phyloP scores from a whole-genome alignment of 495 filamentous ascomycete species.

The Bacidia rubella region DNA sequence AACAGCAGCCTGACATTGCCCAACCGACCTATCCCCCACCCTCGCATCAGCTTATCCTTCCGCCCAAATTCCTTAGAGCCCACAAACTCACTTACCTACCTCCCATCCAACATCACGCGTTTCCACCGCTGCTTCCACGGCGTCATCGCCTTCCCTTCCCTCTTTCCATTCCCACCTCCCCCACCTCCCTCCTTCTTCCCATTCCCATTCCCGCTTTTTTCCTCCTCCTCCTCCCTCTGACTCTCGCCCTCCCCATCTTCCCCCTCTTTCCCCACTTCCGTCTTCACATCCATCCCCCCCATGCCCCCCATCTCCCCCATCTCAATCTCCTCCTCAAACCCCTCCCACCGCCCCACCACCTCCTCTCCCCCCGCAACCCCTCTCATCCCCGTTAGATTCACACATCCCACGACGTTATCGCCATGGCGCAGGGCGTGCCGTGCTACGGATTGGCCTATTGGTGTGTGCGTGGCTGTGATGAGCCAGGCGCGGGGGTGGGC shows the following conservation, averaged over 20 bases:
- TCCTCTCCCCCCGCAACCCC: conserved; percentile 29
- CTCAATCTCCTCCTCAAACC: conserved; percentile 37
- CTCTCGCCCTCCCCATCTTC: neutral
- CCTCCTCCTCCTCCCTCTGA: neutral
- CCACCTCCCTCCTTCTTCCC: neutral
- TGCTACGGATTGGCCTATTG: conserved; percentile 60
- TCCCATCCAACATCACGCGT: conserved; percentile 35
- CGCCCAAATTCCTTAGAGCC: no score
- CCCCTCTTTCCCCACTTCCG: conserved; percentile 2
- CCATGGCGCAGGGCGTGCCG: conserved; percentile 70
- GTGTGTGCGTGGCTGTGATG: conserved; percentile 68
- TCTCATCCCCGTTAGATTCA: conserved; percentile 19
- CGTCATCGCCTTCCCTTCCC: conserved; percentile 18
- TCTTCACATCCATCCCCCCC: conserved; percentile 20
- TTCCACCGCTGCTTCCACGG: conserved; percentile 31
- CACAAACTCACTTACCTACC: conserved; percentile 29
- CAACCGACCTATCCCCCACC: conserved; percentile 13
- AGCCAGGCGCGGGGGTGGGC: conserved; percentile 66
- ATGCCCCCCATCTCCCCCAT: conserved; percentile 56
- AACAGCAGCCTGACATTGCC: conserved; percentile 60
- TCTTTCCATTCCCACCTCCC: conserved; percentile 42
- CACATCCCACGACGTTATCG: conserved; percentile 69
- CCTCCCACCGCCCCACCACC: conserved; percentile 27
- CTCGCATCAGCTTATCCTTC: neutral
- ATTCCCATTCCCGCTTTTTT: neutral